These are phyloP conservation scores for Platismatia glauca DNA, from an alignment of 495 filamentous ascomycete species.

Conservation along the genomic window DNA sequence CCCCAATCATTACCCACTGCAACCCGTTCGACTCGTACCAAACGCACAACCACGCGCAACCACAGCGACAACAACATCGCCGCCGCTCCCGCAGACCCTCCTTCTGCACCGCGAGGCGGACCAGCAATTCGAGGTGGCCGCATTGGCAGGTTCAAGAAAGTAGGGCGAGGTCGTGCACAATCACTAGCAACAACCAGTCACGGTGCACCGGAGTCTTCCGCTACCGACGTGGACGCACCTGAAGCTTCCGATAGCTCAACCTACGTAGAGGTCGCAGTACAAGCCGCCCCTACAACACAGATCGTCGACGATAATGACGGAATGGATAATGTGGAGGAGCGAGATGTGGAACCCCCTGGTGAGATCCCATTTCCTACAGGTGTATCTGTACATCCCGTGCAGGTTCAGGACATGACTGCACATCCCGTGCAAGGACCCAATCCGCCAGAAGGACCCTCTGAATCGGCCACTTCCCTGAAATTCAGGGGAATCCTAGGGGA, in stretches of 20 bases:
- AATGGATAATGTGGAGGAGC: background rate
- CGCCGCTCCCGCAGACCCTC: background rate
- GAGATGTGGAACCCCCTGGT: background rate
- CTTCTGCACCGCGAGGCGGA: background rate
- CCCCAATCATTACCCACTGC: conserved; percentile 7
- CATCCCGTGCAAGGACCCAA: background rate
- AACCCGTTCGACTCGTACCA: background rate
- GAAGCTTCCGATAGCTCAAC: conserved; percentile 3
- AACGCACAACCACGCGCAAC: background rate
- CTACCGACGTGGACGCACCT: background rate
- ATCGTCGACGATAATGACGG: background rate
- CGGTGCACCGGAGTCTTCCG: background rate
- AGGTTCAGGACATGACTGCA: background rate
- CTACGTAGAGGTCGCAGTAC: background rate
- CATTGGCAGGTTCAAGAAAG: background rate
- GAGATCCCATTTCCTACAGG: conserved; percentile 6
- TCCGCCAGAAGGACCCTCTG: background rate
- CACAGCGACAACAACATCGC: background rate
- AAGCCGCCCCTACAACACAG: background rate
- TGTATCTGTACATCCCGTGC: conserved; percentile 5
- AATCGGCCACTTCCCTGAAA: background rate
- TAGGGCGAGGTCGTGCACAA: background rate
- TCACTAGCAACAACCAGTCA: background rate
- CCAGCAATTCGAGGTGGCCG: background rate
- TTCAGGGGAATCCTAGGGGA: background rate